phyloP scores from a whole-genome alignment of 2,329 filamentous ascomycete species.

The Xylariaceae sp. region DNA sequence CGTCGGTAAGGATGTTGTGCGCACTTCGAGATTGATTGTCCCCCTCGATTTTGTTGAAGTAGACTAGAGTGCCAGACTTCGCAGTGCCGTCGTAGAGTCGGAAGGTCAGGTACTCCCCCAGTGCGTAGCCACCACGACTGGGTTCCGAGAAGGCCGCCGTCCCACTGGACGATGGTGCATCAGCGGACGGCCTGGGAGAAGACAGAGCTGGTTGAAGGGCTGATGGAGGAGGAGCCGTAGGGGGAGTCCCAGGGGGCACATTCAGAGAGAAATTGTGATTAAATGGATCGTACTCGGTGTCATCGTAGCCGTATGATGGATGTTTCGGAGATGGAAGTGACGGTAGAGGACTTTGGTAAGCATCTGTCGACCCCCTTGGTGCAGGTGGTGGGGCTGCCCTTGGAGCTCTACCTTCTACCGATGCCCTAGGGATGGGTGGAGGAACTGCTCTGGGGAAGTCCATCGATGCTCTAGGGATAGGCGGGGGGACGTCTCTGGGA shows the following conservation, averaged over 20 bases:
- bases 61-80: conserved; percentile 89
- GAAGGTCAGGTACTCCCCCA: no score
- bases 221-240: conserved; percentile 39
- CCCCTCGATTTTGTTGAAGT: conserved; percentile 92
- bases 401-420: no score
- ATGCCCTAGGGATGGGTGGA: no score
- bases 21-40: conserved; percentile 87
- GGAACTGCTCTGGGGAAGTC: conserved; percentile 17
- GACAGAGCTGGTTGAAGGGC: conserved; percentile 43
- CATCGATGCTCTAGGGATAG: conserved; percentile 12
- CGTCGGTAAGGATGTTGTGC: conserved; percentile 86
- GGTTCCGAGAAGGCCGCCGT: no score
- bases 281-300: conserved; percentile 69
- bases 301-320: conserved; percentile 37
- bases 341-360: no score
- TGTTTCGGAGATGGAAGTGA: conserved; percentile 12
- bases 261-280: conserved; percentile 49
- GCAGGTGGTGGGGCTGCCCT: no score
- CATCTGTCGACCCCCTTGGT: no score
- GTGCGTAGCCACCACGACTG: no score
- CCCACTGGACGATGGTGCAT: conserved; percentile 81
- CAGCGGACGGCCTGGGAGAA: conserved; percentile 57
- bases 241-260: conserved; percentile 35
- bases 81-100: no score
- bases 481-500: no score